Conservation (phyloP, 768 basidiomycete genomes). For the Crepidotus variabilis region DNA sequence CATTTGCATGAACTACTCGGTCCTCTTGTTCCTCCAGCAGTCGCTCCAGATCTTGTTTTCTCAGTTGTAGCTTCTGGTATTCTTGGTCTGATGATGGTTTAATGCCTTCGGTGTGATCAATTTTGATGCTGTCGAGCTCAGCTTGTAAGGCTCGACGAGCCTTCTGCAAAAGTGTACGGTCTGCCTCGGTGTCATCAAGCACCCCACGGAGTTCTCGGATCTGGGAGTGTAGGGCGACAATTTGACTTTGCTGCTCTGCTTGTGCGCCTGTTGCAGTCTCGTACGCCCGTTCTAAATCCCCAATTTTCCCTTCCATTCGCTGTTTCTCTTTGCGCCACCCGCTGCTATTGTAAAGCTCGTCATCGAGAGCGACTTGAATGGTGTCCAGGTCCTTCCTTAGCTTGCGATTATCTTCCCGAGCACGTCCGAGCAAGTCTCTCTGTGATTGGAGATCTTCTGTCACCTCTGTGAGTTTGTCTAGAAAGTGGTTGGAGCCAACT, state of each 20-base stretch:
- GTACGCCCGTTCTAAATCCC: constrained; percentile 70
- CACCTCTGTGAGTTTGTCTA: constrained; percentile 1
- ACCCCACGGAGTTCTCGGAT: constrained; percentile 79
- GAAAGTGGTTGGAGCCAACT: background rate
- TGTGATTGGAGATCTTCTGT: constrained; percentile 70
- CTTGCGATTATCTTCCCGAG: constrained; percentile 79
- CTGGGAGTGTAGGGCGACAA: constrained; percentile 80
- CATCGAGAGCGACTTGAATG: constrained; percentile 69
- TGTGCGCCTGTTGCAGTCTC: constrained; percentile 70
- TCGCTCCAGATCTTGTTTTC: constrained; percentile 50
- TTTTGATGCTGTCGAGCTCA: constrained; percentile 76
- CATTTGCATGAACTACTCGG: constrained; percentile 64
- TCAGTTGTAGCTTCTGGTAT: constrained; percentile 25
- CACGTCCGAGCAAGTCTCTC: constrained; percentile 67
- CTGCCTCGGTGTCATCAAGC: constrained; percentile 83
- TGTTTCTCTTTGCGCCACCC: constrained; percentile 90
- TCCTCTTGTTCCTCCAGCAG: constrained; percentile 78
- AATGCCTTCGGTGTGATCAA: constrained; percentile 75
- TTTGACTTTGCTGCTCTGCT: constrained; percentile 80
- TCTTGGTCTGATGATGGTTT: constrained; percentile 44
- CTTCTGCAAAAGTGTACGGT: constrained; percentile 74
- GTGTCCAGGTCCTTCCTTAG: constrained; percentile 74
- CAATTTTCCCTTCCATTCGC: constrained; percentile 79
- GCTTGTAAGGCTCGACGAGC: constrained; percentile 78
- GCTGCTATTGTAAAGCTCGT: constrained; percentile 72